phyloP scores from a whole-genome alignment of 2,329 filamentous ascomycete species.

The Aaosphaeria pasadenensis region DNA sequence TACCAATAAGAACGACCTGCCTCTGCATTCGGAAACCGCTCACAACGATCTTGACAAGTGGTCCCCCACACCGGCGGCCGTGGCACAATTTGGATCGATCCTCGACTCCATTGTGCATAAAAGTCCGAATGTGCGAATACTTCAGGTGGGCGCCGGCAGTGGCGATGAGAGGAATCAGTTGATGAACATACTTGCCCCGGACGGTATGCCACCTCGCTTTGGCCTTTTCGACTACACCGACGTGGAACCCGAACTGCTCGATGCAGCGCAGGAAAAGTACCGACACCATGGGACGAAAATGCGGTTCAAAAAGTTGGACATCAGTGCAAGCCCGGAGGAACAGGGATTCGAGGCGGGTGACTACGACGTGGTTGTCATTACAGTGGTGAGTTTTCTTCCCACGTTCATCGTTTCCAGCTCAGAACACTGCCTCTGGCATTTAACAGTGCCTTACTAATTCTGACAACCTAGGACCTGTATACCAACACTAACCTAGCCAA shows the following conservation, averaged over 20 bases:
- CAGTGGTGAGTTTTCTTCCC: neutral
- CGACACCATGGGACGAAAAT: neutral
- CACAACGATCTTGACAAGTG: too few relatives aligned
- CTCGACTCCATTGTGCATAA: constrained; percentile 1
- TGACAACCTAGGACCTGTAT: too few relatives aligned
- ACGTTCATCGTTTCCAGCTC: too few relatives aligned
- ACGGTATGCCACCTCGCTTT: neutral
- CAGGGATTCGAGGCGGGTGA: constrained; percentile 1
- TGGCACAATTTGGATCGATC: neutral
- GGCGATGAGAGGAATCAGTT: neutral
- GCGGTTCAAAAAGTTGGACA: constrained; percentile 5
- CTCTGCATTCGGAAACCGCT: neutral
- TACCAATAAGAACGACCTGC: neutral
- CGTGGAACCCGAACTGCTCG: constrained; percentile 10
- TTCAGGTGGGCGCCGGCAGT: constrained; percentile 7
- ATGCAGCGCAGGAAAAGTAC: constrained; percentile 5
- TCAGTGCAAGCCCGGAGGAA: constrained; percentile 3
- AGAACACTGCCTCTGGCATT: too few relatives aligned
- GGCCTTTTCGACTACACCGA: constrained; percentile 13
- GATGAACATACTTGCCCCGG: neutral
- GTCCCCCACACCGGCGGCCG: neutral
- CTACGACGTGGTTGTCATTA: neutral
- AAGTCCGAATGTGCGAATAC: constrained; percentile 1
- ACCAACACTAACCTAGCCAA: neutral
- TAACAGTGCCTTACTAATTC: too few relatives aligned